Evolutionary conservation across 225 moss, liverwort and hornwort species (phyloP), one percentile per base, ranked within the genome.

Genomic region (Polytrichum formosum): DNA sequence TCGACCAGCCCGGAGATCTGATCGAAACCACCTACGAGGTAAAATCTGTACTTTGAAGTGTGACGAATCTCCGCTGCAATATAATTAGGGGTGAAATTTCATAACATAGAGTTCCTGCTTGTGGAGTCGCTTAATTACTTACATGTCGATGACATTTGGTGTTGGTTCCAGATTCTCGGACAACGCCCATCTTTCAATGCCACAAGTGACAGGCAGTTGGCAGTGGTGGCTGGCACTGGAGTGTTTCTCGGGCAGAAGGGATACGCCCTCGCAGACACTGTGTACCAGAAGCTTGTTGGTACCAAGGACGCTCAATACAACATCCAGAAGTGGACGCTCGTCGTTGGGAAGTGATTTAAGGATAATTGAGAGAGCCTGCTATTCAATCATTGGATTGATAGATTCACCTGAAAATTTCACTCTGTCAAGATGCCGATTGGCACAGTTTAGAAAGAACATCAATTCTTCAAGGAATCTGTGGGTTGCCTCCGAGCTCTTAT

Each of bases 131-230:
- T 31, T 1, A 31, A 31, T 0, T 31, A 31, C 26, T 1, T 31
- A 31, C 31, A 31, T 31, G 31, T 46, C 46, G 0, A 46, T 46
- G 46, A 13, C 16, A 46, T 46, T 46, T 46, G 46, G 46, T 58
- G 54, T 60, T 29, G 58, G 10, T 19, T 70, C 1, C 70, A 70
- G 70, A 70, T 70, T 28, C 7, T 70, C 21, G 70, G 70, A 29
- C 70, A 70, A 25, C 70, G 70, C 6, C 23, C 21, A 56, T 70
- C 70, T 6, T 70, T 70, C 70, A 70, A 70, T n/a, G 56, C 70
- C 21, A 70, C 59, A 3, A 28, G 30, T 26, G 56, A 56, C 6
- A 70, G 70, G 56, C 55, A 56, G 25, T 59, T 70, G 58, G 70
- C 70, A 70, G 70, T 70, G 56, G 70, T 70, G 5, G 70, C 29